Base-by-base conservation (phyloP, 768 basidiomycete genomes). In the Panellus pusillus region DNA sequence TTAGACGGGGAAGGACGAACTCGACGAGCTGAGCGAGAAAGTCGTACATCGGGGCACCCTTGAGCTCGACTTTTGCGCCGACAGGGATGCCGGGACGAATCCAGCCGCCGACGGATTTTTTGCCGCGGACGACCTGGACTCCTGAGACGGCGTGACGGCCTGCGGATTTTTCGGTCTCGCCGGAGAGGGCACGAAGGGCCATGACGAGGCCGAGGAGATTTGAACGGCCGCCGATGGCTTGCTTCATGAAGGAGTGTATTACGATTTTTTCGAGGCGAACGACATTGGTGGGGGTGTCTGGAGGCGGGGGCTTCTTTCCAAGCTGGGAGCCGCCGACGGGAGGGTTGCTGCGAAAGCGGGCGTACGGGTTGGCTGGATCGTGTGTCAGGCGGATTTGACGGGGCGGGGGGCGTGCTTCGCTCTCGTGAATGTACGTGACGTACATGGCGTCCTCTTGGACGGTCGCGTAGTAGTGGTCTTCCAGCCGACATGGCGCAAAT, bases 1-100 rank as follows among this genome's bases (percentile, higher is more conserved):
- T 83, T 47, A 97, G 70, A 18, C 96, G 85, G 1, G 96, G 96
- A n/a, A 98, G 74, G 54, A 99, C 96, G 65, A 98, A 97, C 65
- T 98, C 93, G 63, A 86, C 83, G 63, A 99, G 80, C 8, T 84
- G 86, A 52, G 83, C 83, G 52, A 98, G 75, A 71, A 98, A 98
- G 63, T 92, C 89, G 75, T 92, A 98, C 95, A 98, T 98, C 61
- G 87, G 83, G 44, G 89, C 85, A 13, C 95, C 95, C 66, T 83
- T 86, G 61, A 99, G 72, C 67, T 91, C 91, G 55, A 98, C 93
- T 74, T 94, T 94, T 59, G 82, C 92, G 55, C 93, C 93, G 17
- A 88, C 74, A 0, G 96, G 92, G 44, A 91, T 68, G 19, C 89
- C 88, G 0, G 85, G 83, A 31, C 96, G 79, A 36, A 95, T 81